Evolutionary conservation across 108 stramenopile genomes (phyloP).

Genomic region (Cylindrotheca fusiformis): DNA sequence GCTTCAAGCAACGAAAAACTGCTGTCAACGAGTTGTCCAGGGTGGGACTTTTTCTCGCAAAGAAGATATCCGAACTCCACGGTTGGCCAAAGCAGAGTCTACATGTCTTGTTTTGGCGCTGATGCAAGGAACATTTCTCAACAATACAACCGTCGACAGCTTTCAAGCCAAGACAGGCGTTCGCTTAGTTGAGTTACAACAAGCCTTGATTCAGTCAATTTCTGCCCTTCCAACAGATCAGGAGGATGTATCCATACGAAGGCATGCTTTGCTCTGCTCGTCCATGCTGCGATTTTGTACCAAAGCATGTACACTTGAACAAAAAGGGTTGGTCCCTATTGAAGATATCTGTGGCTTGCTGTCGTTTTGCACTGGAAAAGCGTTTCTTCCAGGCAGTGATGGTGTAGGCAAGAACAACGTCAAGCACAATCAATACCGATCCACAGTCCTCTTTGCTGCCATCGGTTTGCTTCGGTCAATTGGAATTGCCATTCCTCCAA

Average conservation of each 20-base stretch:
- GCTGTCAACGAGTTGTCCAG: neutral
- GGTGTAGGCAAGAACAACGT: too few species aligned
- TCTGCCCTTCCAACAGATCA: too few species aligned
- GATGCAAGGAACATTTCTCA: neutral
- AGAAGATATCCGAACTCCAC: neutral
- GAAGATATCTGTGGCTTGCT: neutral
- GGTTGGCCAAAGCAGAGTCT: neutral
- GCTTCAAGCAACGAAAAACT: neutral
- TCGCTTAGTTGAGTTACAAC: neutral
- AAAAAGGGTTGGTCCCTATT: neutral
- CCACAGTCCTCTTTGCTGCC: neutral
- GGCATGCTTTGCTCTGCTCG: neutral
- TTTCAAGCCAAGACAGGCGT: neutral
- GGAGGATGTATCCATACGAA: neutral
- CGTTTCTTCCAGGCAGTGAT: neutral
- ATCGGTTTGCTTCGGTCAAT: constrained; percentile 8
- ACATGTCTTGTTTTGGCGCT: neutral
- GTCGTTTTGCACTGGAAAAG: neutral
- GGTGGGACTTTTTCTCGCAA: neutral
- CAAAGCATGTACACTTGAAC: neutral
- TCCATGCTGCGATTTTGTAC: neutral
- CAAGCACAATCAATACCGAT: neutral
- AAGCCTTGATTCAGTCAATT: too few species aligned
- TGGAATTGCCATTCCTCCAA: neutral
- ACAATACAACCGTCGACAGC: neutral